A percentile compares a stretch with the other conserved stretches of the same genome.
phyloP scores from a whole-genome alignment of 2,329 filamentous ascomycete species.

The Sarocladium oryzae region DNA sequence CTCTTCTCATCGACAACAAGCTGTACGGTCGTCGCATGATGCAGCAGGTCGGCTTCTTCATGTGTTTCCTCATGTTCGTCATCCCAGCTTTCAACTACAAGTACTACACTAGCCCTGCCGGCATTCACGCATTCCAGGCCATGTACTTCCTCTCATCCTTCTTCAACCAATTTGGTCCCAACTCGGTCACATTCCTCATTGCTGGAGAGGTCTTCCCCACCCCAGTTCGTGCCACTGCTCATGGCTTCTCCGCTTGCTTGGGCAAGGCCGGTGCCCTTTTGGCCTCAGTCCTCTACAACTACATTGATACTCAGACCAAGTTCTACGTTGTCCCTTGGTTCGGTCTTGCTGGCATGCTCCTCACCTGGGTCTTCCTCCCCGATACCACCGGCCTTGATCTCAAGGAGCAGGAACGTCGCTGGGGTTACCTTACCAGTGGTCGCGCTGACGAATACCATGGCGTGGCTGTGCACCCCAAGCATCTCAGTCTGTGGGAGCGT shows the following conservation, averaged over 20 bases:
- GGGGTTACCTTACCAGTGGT: constrained; percentile 77
- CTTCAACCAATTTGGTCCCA: constrained; percentile 98
- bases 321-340: constrained; percentile 96
- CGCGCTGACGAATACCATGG: constrained; percentile 82
- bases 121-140: constrained; percentile 86
- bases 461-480: constrained; percentile 82
- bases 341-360: constrained; percentile 75
- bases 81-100: constrained; percentile 83
- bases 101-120: constrained; percentile 66
- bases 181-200: constrained; percentile 92
- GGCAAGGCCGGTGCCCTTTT: constrained; percentile 86
- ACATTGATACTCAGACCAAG: constrained; percentile 77
- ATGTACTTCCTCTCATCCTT: constrained; percentile 98
- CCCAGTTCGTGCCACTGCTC: constrained; percentile 83
- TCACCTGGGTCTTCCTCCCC: constrained; percentile 84
- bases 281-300: constrained; percentile 88
- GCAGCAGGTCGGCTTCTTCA: constrained; percentile 89
- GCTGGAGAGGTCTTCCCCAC: constrained; percentile 96
- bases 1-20: constrained; percentile 89
- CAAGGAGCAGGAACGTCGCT: constrained; percentile 94
- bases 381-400: constrained; percentile 95
- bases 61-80: constrained; percentile 90
- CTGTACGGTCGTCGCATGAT: constrained; percentile 94
- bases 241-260: constrained; percentile 87
- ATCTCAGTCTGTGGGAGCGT: constrained; percentile 85